Percentiles rank a stretch among this genome's conserved stretches.
These are phyloP conservation scores for Penicillium crystallinum DNA, from an alignment of 495 filamentous ascomycete species.

Conservation along the genomic window DNA sequence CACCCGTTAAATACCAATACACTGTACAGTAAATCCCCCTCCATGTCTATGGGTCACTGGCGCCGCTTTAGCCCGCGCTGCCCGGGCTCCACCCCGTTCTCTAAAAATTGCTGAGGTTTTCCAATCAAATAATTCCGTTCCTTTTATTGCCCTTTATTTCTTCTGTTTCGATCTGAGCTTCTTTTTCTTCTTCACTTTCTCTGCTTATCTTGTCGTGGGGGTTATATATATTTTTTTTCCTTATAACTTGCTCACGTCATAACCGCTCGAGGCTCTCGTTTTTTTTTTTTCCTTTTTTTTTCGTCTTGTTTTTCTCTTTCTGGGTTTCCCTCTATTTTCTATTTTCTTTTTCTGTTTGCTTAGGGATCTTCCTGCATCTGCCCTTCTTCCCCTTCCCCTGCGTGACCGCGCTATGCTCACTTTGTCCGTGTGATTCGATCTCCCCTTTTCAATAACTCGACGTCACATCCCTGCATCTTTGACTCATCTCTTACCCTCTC, in stretches of 20 bases:
- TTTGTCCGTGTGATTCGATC: slow-evolving; percentile 24
- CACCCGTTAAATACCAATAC: not conserved
- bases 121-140: slow-evolving; percentile 24
- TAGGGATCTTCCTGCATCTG: slow-evolving; percentile 1
- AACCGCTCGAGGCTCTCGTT: slow-evolving; percentile 26
- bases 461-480: slow-evolving; percentile 35
- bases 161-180: slow-evolving; percentile 9
- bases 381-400: slow-evolving; percentile 23
- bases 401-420: slow-evolving; percentile 26
- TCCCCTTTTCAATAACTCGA: slow-evolving; percentile 27
- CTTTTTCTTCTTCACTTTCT: slow-evolving; percentile 10
- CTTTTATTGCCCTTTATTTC: slow-evolving; percentile 11
- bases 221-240: not conserved
- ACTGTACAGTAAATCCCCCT: slow-evolving; percentile 20
- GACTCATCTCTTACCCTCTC: slow-evolving; percentile 26
- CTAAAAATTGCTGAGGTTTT: slow-evolving; percentile 12
- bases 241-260: slow-evolving; percentile 33
- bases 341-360: slow-evolving; percentile 18
- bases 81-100: slow-evolving; percentile 20
- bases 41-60: slow-evolving; percentile 40
- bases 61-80: slow-evolving; percentile 29
- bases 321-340: slow-evolving; percentile 11
- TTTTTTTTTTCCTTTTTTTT: slow-evolving; percentile 12
- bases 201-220: slow-evolving; percentile 5
- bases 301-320: slow-evolving; percentile 8